Evolutionary conservation across 2,329 filamentous ascomycete species (phyloP), one percentile per base, ranked within the genome.

Genomic region (Harringtonia aguacate): DNA sequence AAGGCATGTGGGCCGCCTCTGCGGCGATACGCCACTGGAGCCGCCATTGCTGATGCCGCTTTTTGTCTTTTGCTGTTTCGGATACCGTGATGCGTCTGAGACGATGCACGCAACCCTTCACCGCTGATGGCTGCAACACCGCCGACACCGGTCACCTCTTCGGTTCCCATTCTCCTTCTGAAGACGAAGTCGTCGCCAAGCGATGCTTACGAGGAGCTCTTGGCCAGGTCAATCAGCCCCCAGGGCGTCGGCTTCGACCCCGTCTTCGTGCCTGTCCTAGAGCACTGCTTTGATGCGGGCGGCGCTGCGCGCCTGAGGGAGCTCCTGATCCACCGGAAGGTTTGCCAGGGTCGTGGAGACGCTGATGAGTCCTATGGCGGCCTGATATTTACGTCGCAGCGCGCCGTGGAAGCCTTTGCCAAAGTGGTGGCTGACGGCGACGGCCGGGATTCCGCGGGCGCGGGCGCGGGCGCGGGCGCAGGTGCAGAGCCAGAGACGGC

Each of bases 311-410:
- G 63, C 36, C 62, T 88, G 20, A 66, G 66, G 27, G 55, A 60
- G 4, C 56, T 79, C 15, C 68, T 89, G 10, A 56, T 53, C 10
- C 51, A 56, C 2, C 61, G 58, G 21, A 50, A 55, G 15, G 70
- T 81, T 47, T 14, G 24, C 10, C 13, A n/a, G 65, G 37, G 53
- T 42, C 3, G 48, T 9, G 13, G n/a, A 3, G 15, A 47, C n/a
- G 34, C 55, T 1, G 62, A 57, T 3, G 59, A 60, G 34, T 53
- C 63, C 14, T 90, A 86, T 55, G 84, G 84, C 6, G 86, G 84
- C n/a, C 64, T 90, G 46, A 80, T 92, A 40, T 90, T 92, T 57
- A 92, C 86, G 2, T 89, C 84, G 8, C 86, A 92, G 59, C 74
- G 86, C 39, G 84, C 86, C 1, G 86, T 92, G 3, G 86, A 92